Conservation (phyloP, 495 filamentous ascomycete species). For the Saxispiralis lemnorum region DNA sequence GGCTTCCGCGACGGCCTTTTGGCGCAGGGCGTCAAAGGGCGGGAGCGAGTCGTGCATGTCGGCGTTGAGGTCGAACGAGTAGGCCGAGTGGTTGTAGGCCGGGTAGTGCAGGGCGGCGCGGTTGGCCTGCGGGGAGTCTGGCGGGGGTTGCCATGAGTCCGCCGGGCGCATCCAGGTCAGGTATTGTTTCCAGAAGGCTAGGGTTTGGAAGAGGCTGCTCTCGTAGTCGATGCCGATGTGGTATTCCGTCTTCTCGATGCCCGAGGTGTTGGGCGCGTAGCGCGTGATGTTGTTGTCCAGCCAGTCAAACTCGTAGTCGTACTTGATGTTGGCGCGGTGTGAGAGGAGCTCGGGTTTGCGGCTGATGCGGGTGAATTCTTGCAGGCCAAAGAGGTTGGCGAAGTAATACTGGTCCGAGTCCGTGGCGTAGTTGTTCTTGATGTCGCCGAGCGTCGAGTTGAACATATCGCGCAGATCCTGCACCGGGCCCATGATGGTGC, state of each 20-base stretch:
- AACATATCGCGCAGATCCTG: slow-evolving; percentile 17
- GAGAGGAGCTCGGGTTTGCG: slow-evolving; percentile 3
- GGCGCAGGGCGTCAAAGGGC: slow-evolving; percentile 1
- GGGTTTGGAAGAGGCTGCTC: slow-evolving; percentile 4
- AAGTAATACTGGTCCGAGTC: slow-evolving; percentile 19
- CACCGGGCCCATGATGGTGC: slow-evolving; percentile 21
- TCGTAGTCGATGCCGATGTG: slow-evolving; percentile 13
- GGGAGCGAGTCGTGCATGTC: slow-evolving; percentile 4
- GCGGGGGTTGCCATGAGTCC: not conserved
- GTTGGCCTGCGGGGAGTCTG: no score
- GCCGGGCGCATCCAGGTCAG: slow-evolving; percentile 6
- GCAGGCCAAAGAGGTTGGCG: slow-evolving; percentile 19
- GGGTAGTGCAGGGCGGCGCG: not conserved
- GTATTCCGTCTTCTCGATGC: slow-evolving; percentile 6
- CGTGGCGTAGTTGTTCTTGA: slow-evolving; percentile 10
- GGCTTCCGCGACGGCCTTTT: not conserved
- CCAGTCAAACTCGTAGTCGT: not conserved
- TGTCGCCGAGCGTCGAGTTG: slow-evolving; percentile 12
- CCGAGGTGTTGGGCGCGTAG: not conserved
- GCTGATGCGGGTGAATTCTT: slow-evolving; percentile 14
- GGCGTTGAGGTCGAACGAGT: not conserved
- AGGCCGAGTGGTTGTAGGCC: not conserved
- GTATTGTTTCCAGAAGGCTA: slow-evolving; percentile 10
- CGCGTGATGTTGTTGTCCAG: not conserved
- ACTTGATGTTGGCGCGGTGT: slow-evolving; percentile 1